Conservation (phyloP, 306 rosid species). For the Pueraria montana region DNA sequence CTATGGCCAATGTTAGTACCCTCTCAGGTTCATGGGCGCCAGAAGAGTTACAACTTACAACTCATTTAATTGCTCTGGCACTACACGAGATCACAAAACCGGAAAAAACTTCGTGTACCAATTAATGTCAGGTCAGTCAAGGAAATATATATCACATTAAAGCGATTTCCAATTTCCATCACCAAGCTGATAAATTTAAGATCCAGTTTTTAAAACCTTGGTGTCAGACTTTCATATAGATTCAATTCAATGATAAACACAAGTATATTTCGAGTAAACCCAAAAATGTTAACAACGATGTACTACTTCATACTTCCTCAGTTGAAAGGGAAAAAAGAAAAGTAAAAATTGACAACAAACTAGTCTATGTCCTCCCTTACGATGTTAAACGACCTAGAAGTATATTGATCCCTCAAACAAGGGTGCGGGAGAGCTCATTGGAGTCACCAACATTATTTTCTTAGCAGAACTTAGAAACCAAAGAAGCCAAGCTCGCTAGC, state of each 20-base stretch:
- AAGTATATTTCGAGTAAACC: constrained; percentile 30
- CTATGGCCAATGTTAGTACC: no score
- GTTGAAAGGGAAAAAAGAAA: constrained; percentile 14
- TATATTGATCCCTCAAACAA: constrained; percentile 52
- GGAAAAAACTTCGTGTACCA: background rate
- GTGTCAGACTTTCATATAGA: background rate
- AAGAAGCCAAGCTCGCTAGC: constrained; percentile 94
- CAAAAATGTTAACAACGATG: constrained; percentile 29
- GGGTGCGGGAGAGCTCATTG: constrained; percentile 45
- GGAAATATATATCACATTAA: no score
- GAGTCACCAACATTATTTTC: constrained; percentile 34
- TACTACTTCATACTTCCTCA: constrained; percentile 38
- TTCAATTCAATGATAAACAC: constrained; percentile 26
- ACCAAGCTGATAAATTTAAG: background rate
- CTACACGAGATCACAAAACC: background rate
- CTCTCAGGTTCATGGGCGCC: no score
- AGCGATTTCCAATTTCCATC: no score
- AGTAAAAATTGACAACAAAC: constrained; percentile 44
- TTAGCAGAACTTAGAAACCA: constrained; percentile 64
- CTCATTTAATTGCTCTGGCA: no score
- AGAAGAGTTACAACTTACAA: no score
- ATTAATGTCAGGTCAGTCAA: background rate
- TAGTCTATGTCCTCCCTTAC: constrained; percentile 53
- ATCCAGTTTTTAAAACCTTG: background rate
- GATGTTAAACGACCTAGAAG: constrained; percentile 59